These are phyloP conservation scores for Danielia oregonensis DNA, from an alignment of 805 yeast species.

Conservation along the genomic window DNA sequence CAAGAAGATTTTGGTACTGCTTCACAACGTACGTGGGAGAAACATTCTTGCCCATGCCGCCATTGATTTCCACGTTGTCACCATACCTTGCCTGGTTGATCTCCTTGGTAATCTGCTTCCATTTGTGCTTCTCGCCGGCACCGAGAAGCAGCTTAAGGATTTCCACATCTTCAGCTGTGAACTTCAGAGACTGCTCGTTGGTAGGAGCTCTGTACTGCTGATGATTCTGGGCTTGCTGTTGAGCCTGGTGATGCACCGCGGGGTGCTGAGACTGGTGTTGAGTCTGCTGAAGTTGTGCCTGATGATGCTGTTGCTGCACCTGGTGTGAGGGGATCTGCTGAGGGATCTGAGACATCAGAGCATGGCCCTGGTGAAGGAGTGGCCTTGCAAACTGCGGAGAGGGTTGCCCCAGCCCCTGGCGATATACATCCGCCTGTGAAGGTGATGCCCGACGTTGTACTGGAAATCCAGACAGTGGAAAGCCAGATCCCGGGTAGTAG, in stretches of 20 bases:
- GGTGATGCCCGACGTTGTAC: no score
- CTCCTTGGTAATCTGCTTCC: conserved; percentile 52
- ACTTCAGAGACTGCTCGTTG: no score
- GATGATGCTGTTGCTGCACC: no score
- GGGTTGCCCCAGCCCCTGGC: no score
- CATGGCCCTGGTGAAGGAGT: no score
- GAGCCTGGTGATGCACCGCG: not conserved
- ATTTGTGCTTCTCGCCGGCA: conserved; percentile 53
- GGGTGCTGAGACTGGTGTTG: not conserved
- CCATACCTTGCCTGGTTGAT: conserved; percentile 10
- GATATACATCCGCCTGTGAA: no score
- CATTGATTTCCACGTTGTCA: not conserved
- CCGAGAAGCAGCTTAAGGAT: conserved; percentile 45
- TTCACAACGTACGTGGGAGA: conserved; percentile 53
- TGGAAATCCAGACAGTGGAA: no score
- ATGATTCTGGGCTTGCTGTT: not conserved
- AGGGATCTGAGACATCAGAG: no score
- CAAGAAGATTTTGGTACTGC: conserved; percentile 52
- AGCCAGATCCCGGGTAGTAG: no score
- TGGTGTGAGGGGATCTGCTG: not conserved
- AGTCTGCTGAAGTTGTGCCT: not conserved
- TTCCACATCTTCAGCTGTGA: conserved; percentile 43
- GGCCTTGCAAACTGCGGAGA: no score
- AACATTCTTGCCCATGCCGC: conserved; percentile 29
- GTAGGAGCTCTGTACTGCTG: not conserved